These are phyloP conservation scores for Elasticomyces elasticus DNA, from an alignment of 495 filamentous ascomycete genomes.

Conservation along the genomic window DNA sequence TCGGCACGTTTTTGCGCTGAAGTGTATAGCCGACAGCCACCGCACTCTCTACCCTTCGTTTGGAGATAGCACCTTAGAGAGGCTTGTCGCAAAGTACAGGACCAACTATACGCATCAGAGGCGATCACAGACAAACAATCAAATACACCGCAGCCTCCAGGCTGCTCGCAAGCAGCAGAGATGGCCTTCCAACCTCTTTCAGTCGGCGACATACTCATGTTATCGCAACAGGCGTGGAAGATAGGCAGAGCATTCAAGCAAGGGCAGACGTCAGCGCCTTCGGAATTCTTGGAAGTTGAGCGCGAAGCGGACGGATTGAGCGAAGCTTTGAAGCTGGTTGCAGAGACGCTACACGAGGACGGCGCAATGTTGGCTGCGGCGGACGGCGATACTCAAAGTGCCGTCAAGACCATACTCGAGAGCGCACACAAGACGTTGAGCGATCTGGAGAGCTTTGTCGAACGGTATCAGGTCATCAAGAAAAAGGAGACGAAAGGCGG, in stretches of 20 bases:
- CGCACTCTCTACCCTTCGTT: no score
- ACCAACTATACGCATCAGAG: not conserved
- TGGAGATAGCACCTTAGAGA: no score
- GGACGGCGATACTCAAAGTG: slow-evolving; percentile 24
- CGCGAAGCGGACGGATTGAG: slow-evolving; percentile 31
- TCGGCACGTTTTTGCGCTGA: no score
- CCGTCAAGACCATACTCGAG: slow-evolving; percentile 27
- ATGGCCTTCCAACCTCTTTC: slow-evolving; percentile 21
- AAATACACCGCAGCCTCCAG: not conserved
- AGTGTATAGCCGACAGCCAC: no score
- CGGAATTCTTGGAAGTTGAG: slow-evolving; percentile 35
- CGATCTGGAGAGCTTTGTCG: slow-evolving; percentile 33
- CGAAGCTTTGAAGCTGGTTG: slow-evolving; percentile 32
- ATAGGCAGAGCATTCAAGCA: slow-evolving; percentile 35
- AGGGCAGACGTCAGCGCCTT: slow-evolving; percentile 30
- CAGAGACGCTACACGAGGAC: slow-evolving; percentile 32
- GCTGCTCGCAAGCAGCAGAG: not conserved
- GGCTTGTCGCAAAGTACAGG: not conserved
- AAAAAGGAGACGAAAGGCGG: slow-evolving; percentile 26
- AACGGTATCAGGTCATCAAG: slow-evolving; percentile 33
- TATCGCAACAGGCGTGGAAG: slow-evolving; percentile 35
- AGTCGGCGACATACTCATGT: slow-evolving; percentile 36
- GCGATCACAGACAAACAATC: not conserved
- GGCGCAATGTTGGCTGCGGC: slow-evolving; percentile 27
- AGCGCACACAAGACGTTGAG: slow-evolving; percentile 29